These are phyloP conservation scores for Hymenochaete sp. DNA, from an alignment of 1,284 basidiomycete species.

Conservation along the genomic window DNA sequence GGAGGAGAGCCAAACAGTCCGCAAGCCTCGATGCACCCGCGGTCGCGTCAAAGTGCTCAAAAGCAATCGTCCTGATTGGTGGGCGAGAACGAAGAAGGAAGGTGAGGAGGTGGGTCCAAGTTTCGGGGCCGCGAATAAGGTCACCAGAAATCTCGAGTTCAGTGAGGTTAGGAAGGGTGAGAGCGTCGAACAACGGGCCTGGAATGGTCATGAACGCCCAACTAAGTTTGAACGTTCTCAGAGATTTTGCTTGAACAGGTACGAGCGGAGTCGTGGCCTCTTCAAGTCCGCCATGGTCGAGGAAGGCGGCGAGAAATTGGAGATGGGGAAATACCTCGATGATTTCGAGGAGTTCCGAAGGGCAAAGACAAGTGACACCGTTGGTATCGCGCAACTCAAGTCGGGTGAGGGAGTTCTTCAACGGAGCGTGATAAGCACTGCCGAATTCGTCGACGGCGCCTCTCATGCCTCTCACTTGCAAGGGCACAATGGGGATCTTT, in stretches of 20 bases:
- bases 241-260: conserved; percentile 3
- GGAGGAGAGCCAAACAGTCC: conserved; percentile 5
- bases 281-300: conserved; percentile 10
- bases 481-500: neutral
- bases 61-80: conserved; percentile 3
- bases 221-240: conserved; percentile 2
- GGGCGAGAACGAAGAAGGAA: conserved; percentile 9
- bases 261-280: conserved; percentile 1
- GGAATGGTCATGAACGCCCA: conserved; percentile 9
- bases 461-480: conserved; percentile 10
- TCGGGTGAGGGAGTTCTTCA: conserved; percentile 8
- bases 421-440: conserved; percentile 9
- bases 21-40: conserved; percentile 2
- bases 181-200: conserved; percentile 8
- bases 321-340: conserved; percentile 11
- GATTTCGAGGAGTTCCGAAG: conserved; percentile 10
- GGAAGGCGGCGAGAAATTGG: conserved; percentile 6
- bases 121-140: conserved; percentile 8
- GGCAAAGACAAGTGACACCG: conserved; percentile 12
- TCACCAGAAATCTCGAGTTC: conserved; percentile 13
- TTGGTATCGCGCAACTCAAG: conserved; percentile 13
- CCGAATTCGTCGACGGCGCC: conserved; percentile 13
- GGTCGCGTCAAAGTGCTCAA: conserved; percentile 12
- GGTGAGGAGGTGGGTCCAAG: conserved; percentile 12
- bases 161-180: conserved; percentile 6